Evolutionary conservation across 2,329 filamentous ascomycete genomes (phyloP), one percentile per base, ranked within the genome.

Genomic region (Pseudocercospora musae): DNA sequence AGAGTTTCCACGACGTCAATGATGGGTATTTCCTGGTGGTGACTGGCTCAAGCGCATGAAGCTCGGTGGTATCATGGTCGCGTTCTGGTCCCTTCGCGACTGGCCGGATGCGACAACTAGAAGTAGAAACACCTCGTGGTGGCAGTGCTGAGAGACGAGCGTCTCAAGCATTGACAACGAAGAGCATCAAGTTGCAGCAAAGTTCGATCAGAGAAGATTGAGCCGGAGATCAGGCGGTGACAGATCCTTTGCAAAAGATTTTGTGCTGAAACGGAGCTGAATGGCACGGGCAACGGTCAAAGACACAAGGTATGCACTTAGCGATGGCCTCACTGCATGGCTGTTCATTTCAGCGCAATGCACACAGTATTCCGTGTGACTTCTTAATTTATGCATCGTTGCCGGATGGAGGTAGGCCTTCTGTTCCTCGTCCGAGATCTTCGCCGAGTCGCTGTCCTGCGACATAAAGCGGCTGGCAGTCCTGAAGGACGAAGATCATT

Each of bases 401-500:
- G 7, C 65, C 66, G 57, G 52, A 59, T 4, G 58, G 54, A n/a
- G 63, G 63, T 29, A 68, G 6, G 1, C 65, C 66, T 49, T 65
- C 65, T 3, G 65, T 67, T 3, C 62, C 68, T 7, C 58, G 58
- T 11, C 73, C 69, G 53, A 71, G 62, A 55, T 75, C 73, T 53
- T 75, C 73, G 7, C 68, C 70, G 44, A 74, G 64, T 11, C 63
- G 64, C 66, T 74, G 62, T 5, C 71, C 73, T 11, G 52, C 67
- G 13, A 74, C 64, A 54, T 63, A 63, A 20, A 76, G 54, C 1
- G 72, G 72, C 62, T 74, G 54, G 40, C 67, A 70, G 25, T 71
- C 69, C 62, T 72, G 70, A 50, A 76, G 60, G 21, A 74, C 70
- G 54, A 73, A 76, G 48, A 75, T 71, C 74, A 76, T 75, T 21